Evolutionary conservation across 2,329 filamentous ascomycete species (phyloP), one percentile per base, ranked within the genome.

Genomic region (Arthroderma sp.): DNA sequence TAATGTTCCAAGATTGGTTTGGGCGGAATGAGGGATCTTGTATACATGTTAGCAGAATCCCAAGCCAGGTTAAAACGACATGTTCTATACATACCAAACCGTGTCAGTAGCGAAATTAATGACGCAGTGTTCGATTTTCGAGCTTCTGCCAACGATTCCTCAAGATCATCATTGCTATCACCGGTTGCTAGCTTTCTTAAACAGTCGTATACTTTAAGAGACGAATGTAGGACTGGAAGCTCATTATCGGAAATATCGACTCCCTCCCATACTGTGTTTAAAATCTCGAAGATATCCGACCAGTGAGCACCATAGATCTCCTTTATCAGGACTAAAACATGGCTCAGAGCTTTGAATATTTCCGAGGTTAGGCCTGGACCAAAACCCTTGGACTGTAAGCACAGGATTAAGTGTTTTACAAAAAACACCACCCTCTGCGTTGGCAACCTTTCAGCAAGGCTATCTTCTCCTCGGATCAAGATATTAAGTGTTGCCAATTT

Each of bases 261-360:
- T 3, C 68, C 66, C 3, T 67, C 64, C 78, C 81, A 84, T 0
- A 78, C 63, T 5, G 66, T 62, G 7, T 73, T 65, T 48, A 81
- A 75, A 41, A 78, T 75, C 31, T 75, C 68, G 11, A 86, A 63
- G 0, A 73, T 63, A 40, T 74, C 74, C 42, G 80, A 74, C 91
- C 91, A 98, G 57, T 94, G 85, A 0, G 83, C 77, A 0, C 89
- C 91, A 55, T 94, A 95, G 1, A 94, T 78, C 39, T 87, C 82
- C 47, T 78, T 75, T 54, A 95, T 81, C 36, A 74, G 75, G 1
- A 85, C 84, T 0, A 95, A 63, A 3, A 94, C 66, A 3, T 69
- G 64, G 1, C 63, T 58, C 40, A 81, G 54, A 4, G 66, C 60
- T 48, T 64, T 65, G 36, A 68, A 51, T 1, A 63, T 59, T 49